Percentiles rank a stretch among this genome's conserved stretches.
Conservation (phyloP, 2,329 filamentous ascomycete genomes). For the Diaporthe sp. region DNA sequence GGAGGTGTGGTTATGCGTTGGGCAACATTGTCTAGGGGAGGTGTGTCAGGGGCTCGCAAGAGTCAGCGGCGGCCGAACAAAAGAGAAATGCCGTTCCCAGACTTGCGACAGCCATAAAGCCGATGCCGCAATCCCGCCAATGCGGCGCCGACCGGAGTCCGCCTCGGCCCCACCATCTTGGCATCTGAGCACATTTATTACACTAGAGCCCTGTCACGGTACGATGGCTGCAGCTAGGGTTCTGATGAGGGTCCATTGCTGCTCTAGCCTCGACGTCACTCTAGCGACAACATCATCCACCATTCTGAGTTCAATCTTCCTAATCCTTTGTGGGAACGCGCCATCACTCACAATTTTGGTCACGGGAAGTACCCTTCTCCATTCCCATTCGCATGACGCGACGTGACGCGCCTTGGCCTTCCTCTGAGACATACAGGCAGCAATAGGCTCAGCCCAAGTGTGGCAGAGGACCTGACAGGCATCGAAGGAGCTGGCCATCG, state of each 20-base stretch:
- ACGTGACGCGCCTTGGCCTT: not conserved
- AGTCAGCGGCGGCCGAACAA: slow-evolving; percentile 4
- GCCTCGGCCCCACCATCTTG: slow-evolving; percentile 26
- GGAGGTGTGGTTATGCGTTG: not conserved
- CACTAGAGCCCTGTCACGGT: too few relatives aligned
- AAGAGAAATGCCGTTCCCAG: slow-evolving; percentile 3
- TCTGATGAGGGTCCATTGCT: not conserved
- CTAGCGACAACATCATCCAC: not conserved
- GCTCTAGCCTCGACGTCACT: not conserved
- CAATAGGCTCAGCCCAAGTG: not conserved
- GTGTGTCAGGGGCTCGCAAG: not conserved
- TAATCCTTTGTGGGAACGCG: not conserved
- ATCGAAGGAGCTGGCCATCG: not conserved
- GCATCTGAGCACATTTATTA: not conserved
- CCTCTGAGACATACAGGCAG: not conserved
- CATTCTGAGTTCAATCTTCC: not conserved
- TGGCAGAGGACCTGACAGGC: not conserved
- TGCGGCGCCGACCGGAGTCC: slow-evolving; percentile 13
- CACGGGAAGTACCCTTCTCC: not conserved
- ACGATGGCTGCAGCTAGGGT: not conserved
- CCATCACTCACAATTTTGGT: too few relatives aligned
- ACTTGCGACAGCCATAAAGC: slow-evolving; percentile 33
- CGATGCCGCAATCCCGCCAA: slow-evolving; percentile 33
- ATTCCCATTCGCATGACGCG: not conserved
- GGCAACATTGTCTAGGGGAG: not conserved